Percentiles rank a stretch among this genome's conserved stretches.
These are phyloP conservation scores for Didymella glomerata DNA, from an alignment of 2,329 filamentous ascomycete species.

Conservation along the genomic window DNA sequence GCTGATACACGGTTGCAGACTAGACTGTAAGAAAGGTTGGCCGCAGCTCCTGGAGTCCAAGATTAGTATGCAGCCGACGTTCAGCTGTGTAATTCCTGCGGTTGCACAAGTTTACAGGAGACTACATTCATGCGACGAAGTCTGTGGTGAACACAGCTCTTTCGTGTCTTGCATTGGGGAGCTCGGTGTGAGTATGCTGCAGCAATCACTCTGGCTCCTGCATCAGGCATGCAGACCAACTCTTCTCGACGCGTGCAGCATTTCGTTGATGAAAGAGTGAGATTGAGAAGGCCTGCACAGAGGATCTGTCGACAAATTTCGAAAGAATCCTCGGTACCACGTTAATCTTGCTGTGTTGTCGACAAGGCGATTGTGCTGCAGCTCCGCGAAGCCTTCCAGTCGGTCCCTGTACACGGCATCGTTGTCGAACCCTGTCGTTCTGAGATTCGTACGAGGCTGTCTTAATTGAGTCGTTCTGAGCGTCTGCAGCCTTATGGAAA, in stretches of 20 bases:
- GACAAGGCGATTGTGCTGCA: background rate
- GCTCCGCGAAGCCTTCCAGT: background rate
- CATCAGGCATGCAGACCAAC: background rate
- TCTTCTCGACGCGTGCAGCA: background rate
- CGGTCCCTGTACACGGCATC: slow-evolving; percentile 2
- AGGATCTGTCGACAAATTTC: background rate
- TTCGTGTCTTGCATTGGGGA: background rate
- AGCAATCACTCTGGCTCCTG: background rate
- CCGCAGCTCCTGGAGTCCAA: background rate
- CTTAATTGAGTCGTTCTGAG: background rate
- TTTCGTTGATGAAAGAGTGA: background rate
- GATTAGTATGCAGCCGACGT: background rate
- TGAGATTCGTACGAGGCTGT: slow-evolving; percentile 11
- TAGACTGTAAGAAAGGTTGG: background rate
- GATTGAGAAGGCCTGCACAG: background rate
- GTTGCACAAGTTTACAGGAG: background rate
- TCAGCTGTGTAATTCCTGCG: background rate
- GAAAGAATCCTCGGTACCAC: background rate
- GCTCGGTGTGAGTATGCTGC: background rate
- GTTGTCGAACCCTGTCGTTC: too few relatives aligned
- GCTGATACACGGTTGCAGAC: background rate
- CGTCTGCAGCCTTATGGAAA: slow-evolving; percentile 9
- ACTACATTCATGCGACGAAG: background rate
- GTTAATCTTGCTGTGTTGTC: background rate
- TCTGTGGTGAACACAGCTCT: background rate